Evolutionary conservation across 208 protist genomes (phyloP), one percentile per base, ranked within the genome.

Genomic region (Trypanosoma boissoni): DNA sequence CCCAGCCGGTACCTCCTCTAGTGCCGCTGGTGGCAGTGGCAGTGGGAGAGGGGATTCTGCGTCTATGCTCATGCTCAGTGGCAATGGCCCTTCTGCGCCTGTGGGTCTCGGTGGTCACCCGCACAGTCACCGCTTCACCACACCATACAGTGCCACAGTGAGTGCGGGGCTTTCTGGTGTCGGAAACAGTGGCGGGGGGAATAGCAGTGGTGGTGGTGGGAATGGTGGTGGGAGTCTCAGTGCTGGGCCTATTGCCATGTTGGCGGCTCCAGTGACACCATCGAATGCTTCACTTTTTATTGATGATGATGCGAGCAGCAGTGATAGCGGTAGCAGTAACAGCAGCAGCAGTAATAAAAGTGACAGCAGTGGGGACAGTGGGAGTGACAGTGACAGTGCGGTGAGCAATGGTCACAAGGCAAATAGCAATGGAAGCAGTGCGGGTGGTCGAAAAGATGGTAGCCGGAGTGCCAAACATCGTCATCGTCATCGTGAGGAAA

Each of bases 1-100:
- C 44, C 78, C 81, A 24, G 9, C 18, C 23, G 60, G 66, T 31
- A 32, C 14, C 32, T 0, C 45, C 23, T 36, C 20, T 24, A n/a
- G 26, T 44, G 2, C 60, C 5, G 26, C 53, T 23, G n/a, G n/a
- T n/a, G n/a, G n/a, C n/a, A n/a, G n/a, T n/a, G n/a, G n/a, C n/a
- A n/a, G n/a, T n/a, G n/a, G n/a, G n/a, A n/a, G n/a, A n/a, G n/a
- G n/a, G n/a, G n/a, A n/a, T n/a, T n/a, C n/a, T n/a, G n/a, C n/a
- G n/a, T n/a, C n/a, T n/a, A n/a, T n/a, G n/a, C n/a, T n/a, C 16
- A 60, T 49, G 23, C 50, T 6, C 26, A 24, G 34, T 14, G 14
- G 52, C 4, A n/a, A 49, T 16, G 36, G 46, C 27, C 52, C 9
- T 8, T 34, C 37, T 12, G 42, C 52, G 8, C 34, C 61, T 31